Evolutionary conservation across 306 rosid genomes (phyloP).

Genomic region (Quercus dentata): DNA sequence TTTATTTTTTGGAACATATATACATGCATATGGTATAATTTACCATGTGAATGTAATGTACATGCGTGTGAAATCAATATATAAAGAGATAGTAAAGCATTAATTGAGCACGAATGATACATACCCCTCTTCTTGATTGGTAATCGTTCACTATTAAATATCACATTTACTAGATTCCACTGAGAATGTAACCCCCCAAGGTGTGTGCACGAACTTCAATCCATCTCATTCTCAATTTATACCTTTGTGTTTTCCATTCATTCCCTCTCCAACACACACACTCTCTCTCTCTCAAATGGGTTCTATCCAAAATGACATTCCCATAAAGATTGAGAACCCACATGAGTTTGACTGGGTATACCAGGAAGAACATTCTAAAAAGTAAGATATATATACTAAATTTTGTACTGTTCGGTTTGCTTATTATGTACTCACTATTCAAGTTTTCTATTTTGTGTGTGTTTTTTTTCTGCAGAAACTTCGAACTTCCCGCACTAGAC

Average conservation of each 20-base stretch:
- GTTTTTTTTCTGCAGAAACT: conserved; percentile 21
- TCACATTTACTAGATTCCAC: conserved; percentile 20
- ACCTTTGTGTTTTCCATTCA: neutral
- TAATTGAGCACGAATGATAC: conserved; percentile 7
- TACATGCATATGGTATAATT: neutral
- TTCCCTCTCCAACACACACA: neutral
- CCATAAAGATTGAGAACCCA: conserved; percentile 32
- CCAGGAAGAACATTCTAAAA: conserved; percentile 6
- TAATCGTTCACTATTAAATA: conserved; percentile 29
- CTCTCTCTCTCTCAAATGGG: conserved; percentile 30
- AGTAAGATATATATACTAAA: conserved; percentile 28
- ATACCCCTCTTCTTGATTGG: conserved; percentile 27
- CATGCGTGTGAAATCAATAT: neutral
- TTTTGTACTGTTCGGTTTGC: neutral
- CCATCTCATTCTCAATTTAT: conserved; percentile 5
- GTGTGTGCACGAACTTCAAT: conserved; percentile 23
- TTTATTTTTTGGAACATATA: no score
- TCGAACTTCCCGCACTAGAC: conserved; percentile 35
- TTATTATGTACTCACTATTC: neutral
- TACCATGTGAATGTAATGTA: neutral
- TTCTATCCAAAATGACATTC: conserved; percentile 9
- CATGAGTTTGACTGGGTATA: conserved; percentile 17
- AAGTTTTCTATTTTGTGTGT: neutral
- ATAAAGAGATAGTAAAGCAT: neutral
- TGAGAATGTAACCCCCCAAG: conserved; percentile 42